These are phyloP conservation scores for Podosphaera fusca DNA, from an alignment of 2,329 filamentous ascomycete genomes.

Conservation along the genomic window DNA sequence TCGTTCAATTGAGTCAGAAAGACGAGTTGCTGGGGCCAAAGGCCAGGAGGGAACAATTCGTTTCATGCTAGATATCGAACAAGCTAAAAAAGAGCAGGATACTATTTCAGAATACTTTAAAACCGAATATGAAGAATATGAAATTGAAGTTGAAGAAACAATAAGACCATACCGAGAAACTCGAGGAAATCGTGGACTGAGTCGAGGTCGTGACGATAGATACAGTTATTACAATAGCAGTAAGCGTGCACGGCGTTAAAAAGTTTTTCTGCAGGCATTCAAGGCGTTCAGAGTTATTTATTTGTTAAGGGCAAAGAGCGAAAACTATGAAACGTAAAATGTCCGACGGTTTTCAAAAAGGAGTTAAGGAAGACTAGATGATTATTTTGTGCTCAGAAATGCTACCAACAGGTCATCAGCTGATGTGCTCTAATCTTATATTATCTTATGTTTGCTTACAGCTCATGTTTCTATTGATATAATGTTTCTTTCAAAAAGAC, in stretches of 20 bases:
- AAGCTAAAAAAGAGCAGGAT: slow-evolving; percentile 47
- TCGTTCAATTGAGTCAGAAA: slow-evolving; percentile 12
- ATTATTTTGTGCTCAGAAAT: not conserved
- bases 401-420: not conserved
- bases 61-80: slow-evolving; percentile 67
- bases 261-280: not conserved
- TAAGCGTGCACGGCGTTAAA: slow-evolving; percentile 1
- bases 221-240: not conserved
- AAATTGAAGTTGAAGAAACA: slow-evolving; percentile 38
- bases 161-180: slow-evolving; percentile 8
- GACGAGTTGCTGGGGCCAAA: slow-evolving; percentile 6
- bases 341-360: not conserved
- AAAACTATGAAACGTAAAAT: not conserved
- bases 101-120: slow-evolving; percentile 45
- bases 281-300: not conserved
- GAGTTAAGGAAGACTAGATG: not conserved
- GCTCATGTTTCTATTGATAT: too few species aligned
- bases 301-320: too few species aligned
- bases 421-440: not conserved
- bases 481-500: too few species aligned
- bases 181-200: slow-evolving; percentile 3
- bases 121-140: slow-evolving; percentile 54
- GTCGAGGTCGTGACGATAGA: not conserved
- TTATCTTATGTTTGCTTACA: not conserved
- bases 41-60: slow-evolving; percentile 53